Evolutionary conservation across 139 green algal genomes (phyloP), one percentile per base, ranked within the genome.

Genomic region (Closterium sp.): DNA sequence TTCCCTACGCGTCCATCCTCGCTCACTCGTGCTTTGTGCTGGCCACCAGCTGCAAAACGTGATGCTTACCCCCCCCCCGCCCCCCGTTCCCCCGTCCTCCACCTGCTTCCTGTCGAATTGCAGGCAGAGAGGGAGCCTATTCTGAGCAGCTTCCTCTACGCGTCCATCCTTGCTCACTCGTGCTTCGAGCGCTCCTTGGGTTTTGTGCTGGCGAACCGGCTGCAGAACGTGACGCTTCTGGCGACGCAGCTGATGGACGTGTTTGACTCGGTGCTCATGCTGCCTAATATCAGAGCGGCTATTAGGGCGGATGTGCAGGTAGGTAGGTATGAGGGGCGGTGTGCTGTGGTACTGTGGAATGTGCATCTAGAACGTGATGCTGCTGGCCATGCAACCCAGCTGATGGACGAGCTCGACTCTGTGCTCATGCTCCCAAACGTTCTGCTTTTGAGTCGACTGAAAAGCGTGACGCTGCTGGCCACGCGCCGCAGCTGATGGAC

Each of bases 181-280:
- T 96, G 93, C 8, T 95, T 99, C 86, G 96, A 97, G 88, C 94
- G 95, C 33, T 93, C 96, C 2, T 90, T 99, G 76, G 96, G 97
- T 0, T 98, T 98, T 87, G 94, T 99, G 66, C 95, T 99, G 69
- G 96, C 98, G 69, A 99, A 99, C 95, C 98, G 98, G 87, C 95
- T 99, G 81, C 55, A 76, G 55, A 76, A 76, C 55, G 55, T 88
- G 86, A 98, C 97, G 34, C 96, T 99, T 88, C 95, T 99, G 91
- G 96, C 96, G 10, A 98, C 97, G 25, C 97, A 99, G 95, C 95
- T 99, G 34, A 96, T 97, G 94, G 94, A 98, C 34, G 94, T 98
- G 12, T 98, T 99, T 91, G 89, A 96, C 43, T 96, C 98, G 33
- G 94, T 96, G 34, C 83, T 95, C 55, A 90, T 84, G 34, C 38